Base-by-base conservation (phyloP, 257 asterid genomes). In the Solanum arcanum region DNA sequence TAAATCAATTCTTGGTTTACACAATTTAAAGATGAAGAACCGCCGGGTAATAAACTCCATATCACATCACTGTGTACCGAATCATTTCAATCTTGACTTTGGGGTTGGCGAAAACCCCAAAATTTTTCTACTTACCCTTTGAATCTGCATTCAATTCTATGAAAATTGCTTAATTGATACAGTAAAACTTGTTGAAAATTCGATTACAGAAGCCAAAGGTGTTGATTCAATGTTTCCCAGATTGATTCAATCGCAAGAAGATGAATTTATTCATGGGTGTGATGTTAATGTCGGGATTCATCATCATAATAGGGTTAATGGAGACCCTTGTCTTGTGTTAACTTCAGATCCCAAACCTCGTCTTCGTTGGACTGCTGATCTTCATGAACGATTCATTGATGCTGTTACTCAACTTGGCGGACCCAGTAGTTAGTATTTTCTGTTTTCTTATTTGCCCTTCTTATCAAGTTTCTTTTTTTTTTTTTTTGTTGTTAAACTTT, bases 361-460 rank as follows among this genome's bases (percentile, higher is more conserved):
- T 77, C 97, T 95, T 29, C 92, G 97, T 33, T 95, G 98, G 98
- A 95, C 98, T 3, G 92, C 94, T 60, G 97, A 95, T 89, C 97
- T 95, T 75, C 98, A 95, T 78, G 98, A 94, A 66, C 93, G 98
- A 87, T 95, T 95, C 52, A 92, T 95, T 83, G 98, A 95, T 68
- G 97, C 97, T 90, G 98, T 95, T 66, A 89, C 95, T 86, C 98
- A 95, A 91, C 98, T 95, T 60, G 98, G 98, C 83, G 98, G 98
- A 73, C 91, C 98, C 62, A 80, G 89, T 88, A 94, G 98, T 95
- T 56, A 92, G 97, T 90, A 80, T 88, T 89, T 89, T 89, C 62
- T 15, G 29, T 42, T 75, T 75, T 44, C 20, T 66, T 21, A n/a
- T 12, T 41, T 41, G 5, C 33, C 56, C 25, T 2, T 33, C 1